Base-by-base conservation (phyloP, 2,329 filamentous ascomycete species). In the Fusarium nisikadoi region DNA sequence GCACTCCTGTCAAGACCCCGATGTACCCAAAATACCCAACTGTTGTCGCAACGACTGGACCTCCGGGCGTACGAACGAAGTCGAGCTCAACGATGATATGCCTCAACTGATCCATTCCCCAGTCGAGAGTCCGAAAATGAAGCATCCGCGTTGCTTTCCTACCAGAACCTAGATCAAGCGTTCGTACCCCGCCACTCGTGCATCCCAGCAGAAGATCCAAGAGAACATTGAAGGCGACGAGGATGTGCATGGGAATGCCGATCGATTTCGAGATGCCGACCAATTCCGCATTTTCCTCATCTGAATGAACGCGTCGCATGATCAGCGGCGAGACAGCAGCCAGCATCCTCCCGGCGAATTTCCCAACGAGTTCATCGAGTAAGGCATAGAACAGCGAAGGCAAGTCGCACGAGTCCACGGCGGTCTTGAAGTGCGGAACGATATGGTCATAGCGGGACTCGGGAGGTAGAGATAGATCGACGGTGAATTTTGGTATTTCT, bases 191-290 rank as follows among this genome's bases (percentile, higher is more conserved):
- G 7, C 81, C 81, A 49, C 88, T 91, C 2, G 90, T 92, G 76
- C 91, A 92, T 5, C 90, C 90, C 80, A 92, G 86, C 39, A 92
- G 81, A 9, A 88, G 80, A 73, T 93, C 91, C 3, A 92, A 82
- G 4, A 92, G 79, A 4, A 89, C 87, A 72, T 92, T 92, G 72
- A 91, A 85, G 6, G 86, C 86, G 6, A 92, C 85, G 0, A 92
- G 81, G 1, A 92, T 79, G 71, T 90, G 89, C 77, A 92, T 81
- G 2, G 87, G 83, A 7, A 92, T 81, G 0, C 83, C 85, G 1
- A 84, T 84, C 5, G 79, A 83, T 31, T 81, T 77, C 31, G 85
- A 83, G 39, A 92, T 89, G 0, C 90, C 90, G 7, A 78, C 80
- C n/a, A 93, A 79, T 77, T 92, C 90, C 47, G 86, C 83, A 1